Evolutionary conservation across 805 yeast genomes (phyloP).

Genomic region (Saccharomycopsis capsularis): DNA sequence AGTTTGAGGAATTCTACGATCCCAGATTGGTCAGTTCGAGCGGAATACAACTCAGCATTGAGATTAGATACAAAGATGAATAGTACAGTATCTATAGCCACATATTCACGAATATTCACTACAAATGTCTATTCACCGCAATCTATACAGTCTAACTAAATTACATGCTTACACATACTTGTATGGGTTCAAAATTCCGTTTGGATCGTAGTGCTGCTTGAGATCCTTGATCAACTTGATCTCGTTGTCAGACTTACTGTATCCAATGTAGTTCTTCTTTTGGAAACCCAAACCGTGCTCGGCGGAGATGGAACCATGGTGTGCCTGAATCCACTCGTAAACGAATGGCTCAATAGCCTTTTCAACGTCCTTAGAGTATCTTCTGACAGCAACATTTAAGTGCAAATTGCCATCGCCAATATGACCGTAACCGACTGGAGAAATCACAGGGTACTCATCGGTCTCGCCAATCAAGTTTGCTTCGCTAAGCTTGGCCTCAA

Average conservation of each 20-base stretch:
- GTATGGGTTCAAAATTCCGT: constrained; percentile 89
- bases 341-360: constrained; percentile 85
- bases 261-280: constrained; percentile 82
- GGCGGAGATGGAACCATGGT: constrained; percentile 86
- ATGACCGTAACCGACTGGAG: constrained; percentile 96
- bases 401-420: constrained; percentile 97
- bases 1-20: too few species aligned
- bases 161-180: constrained; percentile 58
- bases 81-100: too few species aligned
- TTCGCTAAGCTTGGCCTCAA: constrained; percentile 50
- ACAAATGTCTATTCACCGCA: too few species aligned
- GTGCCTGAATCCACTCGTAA: constrained; percentile 73
- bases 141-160: too few species aligned
- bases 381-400: constrained; percentile 84
- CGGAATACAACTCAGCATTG: too few species aligned
- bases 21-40: too few species aligned
- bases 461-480: constrained; percentile 57
- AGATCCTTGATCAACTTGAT: constrained; percentile 69
- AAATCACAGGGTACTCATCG: constrained; percentile 70
- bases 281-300: constrained; percentile 98
- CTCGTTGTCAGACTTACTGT: constrained; percentile 70
- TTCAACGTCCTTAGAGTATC: constrained; percentile 75
- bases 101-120: too few species aligned
- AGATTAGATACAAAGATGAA: too few species aligned
- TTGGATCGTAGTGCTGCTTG: constrained; percentile 83